Conservation (phyloP, 352 stramenopile species). For the Nothophytophthora sp. region DNA sequence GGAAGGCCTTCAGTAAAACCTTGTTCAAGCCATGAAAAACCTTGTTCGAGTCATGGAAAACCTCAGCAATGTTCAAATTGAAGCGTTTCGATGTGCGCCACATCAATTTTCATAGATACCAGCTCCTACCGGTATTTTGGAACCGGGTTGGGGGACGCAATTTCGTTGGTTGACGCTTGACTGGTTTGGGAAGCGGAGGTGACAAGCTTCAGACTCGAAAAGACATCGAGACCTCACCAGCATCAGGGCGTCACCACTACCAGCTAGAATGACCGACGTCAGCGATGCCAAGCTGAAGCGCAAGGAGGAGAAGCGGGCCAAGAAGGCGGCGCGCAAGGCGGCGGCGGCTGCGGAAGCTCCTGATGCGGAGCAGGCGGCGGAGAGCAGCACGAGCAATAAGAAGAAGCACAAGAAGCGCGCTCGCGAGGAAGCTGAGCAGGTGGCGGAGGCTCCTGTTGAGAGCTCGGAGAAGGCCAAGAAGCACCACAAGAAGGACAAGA, state of each 20-base stretch:
- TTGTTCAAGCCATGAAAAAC: no score
- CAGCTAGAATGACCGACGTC: conserved; percentile 23
- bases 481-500: conserved; percentile 51
- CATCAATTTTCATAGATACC: not conserved
- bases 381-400: conserved; percentile 42
- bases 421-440: conserved; percentile 14
- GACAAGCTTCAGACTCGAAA: conserved; percentile 17
- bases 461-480: conserved; percentile 24
- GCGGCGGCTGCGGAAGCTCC: conserved; percentile 14
- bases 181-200: conserved; percentile 11
- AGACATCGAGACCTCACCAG: conserved; percentile 8
- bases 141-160: no score
- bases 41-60: no score
- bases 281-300: conserved; percentile 39
- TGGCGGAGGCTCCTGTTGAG: conserved; percentile 12
- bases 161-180: no score
- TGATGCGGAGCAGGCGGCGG: conserved; percentile 28
- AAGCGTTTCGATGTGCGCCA: no score
- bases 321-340: conserved; percentile 43
- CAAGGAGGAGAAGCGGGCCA: conserved; percentile 47
- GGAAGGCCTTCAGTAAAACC: no score
- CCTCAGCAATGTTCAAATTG: no score
- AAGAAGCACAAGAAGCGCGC: conserved; percentile 44
- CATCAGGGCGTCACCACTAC: conserved; percentile 2
- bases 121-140: no score